A percentile compares a stretch with the other conserved stretches of the same genome.
Conservation (phyloP, 306 rosid species). For the Astragalus glycyphyllos region DNA sequence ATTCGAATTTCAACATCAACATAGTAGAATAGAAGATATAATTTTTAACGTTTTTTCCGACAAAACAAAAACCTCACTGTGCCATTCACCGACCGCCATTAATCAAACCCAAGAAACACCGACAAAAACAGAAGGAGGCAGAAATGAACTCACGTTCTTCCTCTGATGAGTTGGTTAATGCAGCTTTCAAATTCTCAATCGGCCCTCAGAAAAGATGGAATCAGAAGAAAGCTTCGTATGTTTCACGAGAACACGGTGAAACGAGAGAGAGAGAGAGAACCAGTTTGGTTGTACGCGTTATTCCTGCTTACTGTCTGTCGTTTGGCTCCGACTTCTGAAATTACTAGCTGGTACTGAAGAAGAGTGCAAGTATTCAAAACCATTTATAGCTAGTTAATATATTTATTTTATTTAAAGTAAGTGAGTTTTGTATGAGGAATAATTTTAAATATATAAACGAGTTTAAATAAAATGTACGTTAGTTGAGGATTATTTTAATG, state of each 20-base stretch:
- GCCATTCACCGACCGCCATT: neutral
- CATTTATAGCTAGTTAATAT: neutral
- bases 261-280: conserved; percentile 27
- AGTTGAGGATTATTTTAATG: conserved; percentile 41
- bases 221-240: conserved; percentile 33
- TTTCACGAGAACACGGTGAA: conserved; percentile 19
- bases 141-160: conserved; percentile 42
- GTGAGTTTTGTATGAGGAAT: neutral
- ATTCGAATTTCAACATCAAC: conserved; percentile 5
- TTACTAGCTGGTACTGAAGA: conserved; percentile 40
- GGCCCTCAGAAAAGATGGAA: neutral
- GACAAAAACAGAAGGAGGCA: conserved; percentile 38
- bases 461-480: neutral
- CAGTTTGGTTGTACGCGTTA: conserved; percentile 28
- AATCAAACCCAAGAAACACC: conserved; percentile 46
- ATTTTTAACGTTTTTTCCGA: neutral
- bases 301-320: conserved; percentile 36
- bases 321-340: conserved; percentile 43
- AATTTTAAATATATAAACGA: neutral
- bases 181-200: neutral
- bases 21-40: neutral
- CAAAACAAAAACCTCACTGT: conserved; percentile 33
- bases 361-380: neutral
- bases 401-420: neutral
- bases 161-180: conserved; percentile 38